Evolutionary conservation across 2,329 filamentous ascomycete species (phyloP), one percentile per base, ranked within the genome.

Genomic region (Boeremia exigua): DNA sequence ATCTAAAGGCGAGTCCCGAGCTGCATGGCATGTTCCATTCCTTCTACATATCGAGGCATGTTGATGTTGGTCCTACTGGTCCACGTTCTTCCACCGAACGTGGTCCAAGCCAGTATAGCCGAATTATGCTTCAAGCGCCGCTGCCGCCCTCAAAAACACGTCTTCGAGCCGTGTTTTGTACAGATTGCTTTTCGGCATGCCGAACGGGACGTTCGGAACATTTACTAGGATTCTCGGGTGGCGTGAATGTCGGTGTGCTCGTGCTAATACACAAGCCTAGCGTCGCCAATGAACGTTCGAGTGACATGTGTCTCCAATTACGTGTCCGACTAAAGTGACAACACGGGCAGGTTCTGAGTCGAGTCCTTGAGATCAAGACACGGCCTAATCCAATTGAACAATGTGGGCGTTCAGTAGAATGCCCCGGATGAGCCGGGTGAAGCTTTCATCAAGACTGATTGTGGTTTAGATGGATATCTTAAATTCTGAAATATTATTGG

Each of bases 221-320:
- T 19, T 28, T 28, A 36, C 45, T 38, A 54, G 62, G 42, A 50
- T 47, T 12, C 40, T 54, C 44, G 46, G 52, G 57, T 58, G 55
- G 56, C 61, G 59, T 54, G 50, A 65, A 58, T 60, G 60, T 66
- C 61, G 64, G 61, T 67, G 61, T 63, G 49, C 54, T 48, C 48
- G 48, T 44, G 47, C 55, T 44, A 25, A 52, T 48, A 47, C 48
- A 54, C 52, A 56, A 39, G 52, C 43, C 46, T 56, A 57, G 48
- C 48, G 43, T 38, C 7, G 46, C 53, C 46, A 50, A 42, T 47
- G 23, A 56, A 46, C 38, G 8, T 34, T 32, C 17, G 27, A 48
- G 10, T 30, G 43, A 52, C 54, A 49, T 50, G 49, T 53, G 49
- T 48, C 23, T 54, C 49, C 50, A 47, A n/a, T 48, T 36, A 17